phyloP scores from a whole-genome alignment of 495 filamentous ascomycete species.

The Aspergillus coremiiformis region DNA sequence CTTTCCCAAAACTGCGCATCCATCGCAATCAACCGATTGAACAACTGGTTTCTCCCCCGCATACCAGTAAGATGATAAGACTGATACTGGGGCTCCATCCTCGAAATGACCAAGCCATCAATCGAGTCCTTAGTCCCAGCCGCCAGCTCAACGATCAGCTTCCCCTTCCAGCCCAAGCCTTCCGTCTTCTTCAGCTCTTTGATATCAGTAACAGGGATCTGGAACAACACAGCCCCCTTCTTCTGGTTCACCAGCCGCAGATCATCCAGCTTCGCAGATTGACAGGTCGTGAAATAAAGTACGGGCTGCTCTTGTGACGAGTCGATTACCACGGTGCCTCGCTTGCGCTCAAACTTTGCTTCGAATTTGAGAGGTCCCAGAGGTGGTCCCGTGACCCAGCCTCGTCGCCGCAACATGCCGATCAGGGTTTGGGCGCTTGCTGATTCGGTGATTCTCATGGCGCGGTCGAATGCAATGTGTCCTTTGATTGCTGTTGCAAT shows the following conservation, averaged over 20 bases:
- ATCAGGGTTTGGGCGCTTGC: constrained; percentile 60
- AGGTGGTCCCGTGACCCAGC: constrained; percentile 26
- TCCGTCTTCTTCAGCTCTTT: constrained; percentile 71
- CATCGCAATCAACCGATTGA: constrained; percentile 75
- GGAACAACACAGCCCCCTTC: constrained; percentile 34
- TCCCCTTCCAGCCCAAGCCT: constrained; percentile 82
- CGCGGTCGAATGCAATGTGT: constrained; percentile 58
- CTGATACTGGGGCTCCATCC: constrained; percentile 44
- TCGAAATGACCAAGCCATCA: constrained; percentile 67
- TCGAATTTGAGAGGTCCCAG: constrained; percentile 70
- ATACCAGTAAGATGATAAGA: constrained; percentile 61
- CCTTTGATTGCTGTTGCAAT: constrained; percentile 61
- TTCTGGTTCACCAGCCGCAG: constrained; percentile 40
- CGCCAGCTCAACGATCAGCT: constrained; percentile 75
- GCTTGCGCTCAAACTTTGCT: constrained; percentile 60
- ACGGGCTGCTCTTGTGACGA: constrained; percentile 39
- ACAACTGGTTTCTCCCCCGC: constrained; percentile 67
- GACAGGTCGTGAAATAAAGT: constrained; percentile 42
- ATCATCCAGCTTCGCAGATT: constrained; percentile 27
- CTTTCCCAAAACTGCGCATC: constrained; percentile 83
- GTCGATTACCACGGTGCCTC: constrained; percentile 63
- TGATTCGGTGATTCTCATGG: constrained; percentile 57
- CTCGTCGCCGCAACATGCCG: constrained; percentile 51
- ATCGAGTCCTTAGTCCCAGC: constrained; percentile 60
- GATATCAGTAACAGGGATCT: constrained; percentile 50